Conservation (phyloP, 768 basidiomycete species). For the Suillus decipiens region DNA sequence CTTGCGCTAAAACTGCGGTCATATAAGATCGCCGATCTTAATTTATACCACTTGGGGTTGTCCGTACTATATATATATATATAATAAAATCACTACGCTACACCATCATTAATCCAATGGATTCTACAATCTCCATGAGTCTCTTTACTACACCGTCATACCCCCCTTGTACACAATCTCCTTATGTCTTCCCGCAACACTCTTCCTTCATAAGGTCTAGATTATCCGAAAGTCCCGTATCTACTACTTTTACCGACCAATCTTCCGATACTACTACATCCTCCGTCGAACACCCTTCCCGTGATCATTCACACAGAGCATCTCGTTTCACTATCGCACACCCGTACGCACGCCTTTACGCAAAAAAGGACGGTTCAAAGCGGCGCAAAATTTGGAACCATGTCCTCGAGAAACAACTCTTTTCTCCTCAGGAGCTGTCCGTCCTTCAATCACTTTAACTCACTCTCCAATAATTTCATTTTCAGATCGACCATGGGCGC, state of each 20-base stretch:
- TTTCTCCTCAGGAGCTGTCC: constrained; percentile 66
- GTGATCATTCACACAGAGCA: constrained; percentile 18
- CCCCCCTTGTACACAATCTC: not conserved
- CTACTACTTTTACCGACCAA: not conserved
- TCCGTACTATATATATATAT: not conserved
- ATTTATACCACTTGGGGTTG: not conserved
- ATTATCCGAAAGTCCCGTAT: constrained; percentile 8
- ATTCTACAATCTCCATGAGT: not conserved
- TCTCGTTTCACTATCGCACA: constrained; percentile 47
- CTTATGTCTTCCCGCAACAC: constrained; percentile 12
- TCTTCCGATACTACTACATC: not conserved
- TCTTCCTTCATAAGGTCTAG: constrained; percentile 12
- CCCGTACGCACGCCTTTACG: constrained; percentile 70
- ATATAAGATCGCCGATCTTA: constrained; percentile 3
- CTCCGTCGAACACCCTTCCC: constrained; percentile 19
- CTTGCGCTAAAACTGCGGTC: not conserved
- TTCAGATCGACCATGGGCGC: constrained; percentile 64
- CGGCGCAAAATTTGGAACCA: constrained; percentile 79
- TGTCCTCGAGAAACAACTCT: constrained; percentile 70
- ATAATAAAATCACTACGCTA: not conserved
- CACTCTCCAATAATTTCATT: not conserved
- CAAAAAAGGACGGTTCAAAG: constrained; percentile 63
- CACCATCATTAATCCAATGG: not conserved
- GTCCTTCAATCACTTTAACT: constrained; percentile 21
- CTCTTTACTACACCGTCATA: no score